phyloP scores from a whole-genome alignment of 2,329 filamentous ascomycete genomes.

The Coleophoma cylindrospora region DNA sequence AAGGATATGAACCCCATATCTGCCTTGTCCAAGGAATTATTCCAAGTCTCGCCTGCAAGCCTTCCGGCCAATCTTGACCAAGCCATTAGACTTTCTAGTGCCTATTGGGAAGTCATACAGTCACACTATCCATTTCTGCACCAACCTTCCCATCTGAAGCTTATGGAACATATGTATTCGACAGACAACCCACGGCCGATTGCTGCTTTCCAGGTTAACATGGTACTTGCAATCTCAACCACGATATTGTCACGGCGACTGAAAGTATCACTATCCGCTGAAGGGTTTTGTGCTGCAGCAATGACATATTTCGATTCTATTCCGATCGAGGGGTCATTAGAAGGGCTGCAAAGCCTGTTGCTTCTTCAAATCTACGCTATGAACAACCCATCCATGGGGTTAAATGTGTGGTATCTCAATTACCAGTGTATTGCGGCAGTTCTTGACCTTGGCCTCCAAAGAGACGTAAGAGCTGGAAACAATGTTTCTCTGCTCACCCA shows the following conservation, averaged over 20 bases:
- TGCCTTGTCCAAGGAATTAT: slow-evolving; percentile 1
- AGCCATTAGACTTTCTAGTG: slow-evolving; percentile 34
- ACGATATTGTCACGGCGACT: slow-evolving; percentile 37
- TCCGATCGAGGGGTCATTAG: slow-evolving; percentile 41
- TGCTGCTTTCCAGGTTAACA: slow-evolving; percentile 41
- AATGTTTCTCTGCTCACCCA: slow-evolving; percentile 42
- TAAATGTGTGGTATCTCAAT: slow-evolving; percentile 50
- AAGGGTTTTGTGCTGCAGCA: slow-evolving; percentile 43
- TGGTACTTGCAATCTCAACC: slow-evolving; percentile 47
- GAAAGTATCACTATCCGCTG: slow-evolving; percentile 38
- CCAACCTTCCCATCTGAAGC: slow-evolving; percentile 32
- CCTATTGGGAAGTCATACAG: slow-evolving; percentile 44
- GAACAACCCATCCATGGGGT: slow-evolving; percentile 40
- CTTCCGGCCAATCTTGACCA: slow-evolving; percentile 28
- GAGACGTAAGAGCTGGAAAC: slow-evolving; percentile 36
- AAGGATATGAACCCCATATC: slow-evolving; percentile 1
- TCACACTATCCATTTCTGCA: slow-evolving; percentile 45
- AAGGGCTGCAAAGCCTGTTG: slow-evolving; percentile 43
- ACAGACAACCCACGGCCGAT: slow-evolving; percentile 23
- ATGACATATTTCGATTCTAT: slow-evolving; percentile 40
- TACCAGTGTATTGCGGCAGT: slow-evolving; percentile 48
- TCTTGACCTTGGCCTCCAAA: slow-evolving; percentile 46
- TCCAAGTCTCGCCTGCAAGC: slow-evolving; percentile 4
- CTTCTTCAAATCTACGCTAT: slow-evolving; percentile 43
- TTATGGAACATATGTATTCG: slow-evolving; percentile 30